Conservation (phyloP, 495 filamentous ascomycete species). For the Aspergillus bridgeri region DNA sequence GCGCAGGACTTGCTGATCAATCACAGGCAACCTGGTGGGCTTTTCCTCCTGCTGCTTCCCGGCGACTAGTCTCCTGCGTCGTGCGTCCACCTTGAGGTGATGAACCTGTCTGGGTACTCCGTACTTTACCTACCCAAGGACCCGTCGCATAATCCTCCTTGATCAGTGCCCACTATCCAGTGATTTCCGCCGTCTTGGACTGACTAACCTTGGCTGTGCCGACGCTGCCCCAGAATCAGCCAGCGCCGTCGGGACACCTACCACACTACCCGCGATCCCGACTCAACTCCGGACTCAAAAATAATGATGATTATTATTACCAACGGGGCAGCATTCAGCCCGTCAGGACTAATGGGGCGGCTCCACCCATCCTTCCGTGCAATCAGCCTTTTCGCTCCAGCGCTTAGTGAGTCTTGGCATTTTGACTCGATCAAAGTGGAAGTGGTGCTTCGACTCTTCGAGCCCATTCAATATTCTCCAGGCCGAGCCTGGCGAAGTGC, state of each 20-base stretch:
- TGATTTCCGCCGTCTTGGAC: too few species aligned
- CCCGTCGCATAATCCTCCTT: neutral
- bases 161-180: neutral
- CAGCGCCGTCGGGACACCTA: neutral
- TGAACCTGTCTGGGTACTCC: neutral
- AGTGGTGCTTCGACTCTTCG: constrained; percentile 4
- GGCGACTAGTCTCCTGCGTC: constrained; percentile 12
- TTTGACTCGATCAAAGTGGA: constrained; percentile 14
- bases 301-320: too few species aligned
- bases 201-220: too few species aligned
- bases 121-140: neutral
- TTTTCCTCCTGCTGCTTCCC: constrained; percentile 20
- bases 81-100: constrained; percentile 4
- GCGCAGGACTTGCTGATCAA: constrained; percentile 15
- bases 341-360: constrained; percentile 14
- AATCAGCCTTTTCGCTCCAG: constrained; percentile 15
- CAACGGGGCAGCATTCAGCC: constrained; percentile 2
- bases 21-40: constrained; percentile 11
- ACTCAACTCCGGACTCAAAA: constrained; percentile 2
- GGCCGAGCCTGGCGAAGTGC: neutral
- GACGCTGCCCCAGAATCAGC: neutral
- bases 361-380: constrained; percentile 17
- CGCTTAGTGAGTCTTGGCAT: constrained; percentile 20
- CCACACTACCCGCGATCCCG: neutral
- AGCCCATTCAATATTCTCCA: constrained; percentile 8